Percentiles rank a stretch among this genome's conserved stretches.
Conservation (phyloP, 192 early-diverging fungal genomes). For the Backusella parvicylindrica region DNA sequence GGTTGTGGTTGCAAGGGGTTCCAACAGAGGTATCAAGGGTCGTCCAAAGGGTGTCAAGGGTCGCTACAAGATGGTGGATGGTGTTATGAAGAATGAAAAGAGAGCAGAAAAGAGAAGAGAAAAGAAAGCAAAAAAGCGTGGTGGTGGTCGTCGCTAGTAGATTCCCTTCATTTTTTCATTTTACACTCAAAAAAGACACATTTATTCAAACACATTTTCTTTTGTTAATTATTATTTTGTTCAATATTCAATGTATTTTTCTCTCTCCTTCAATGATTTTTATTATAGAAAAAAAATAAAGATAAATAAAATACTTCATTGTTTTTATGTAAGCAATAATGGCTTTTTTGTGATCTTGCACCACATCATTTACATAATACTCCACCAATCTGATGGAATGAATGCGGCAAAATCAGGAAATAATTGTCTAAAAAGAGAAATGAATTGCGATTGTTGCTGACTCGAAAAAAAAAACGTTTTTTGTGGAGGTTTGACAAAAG, state of each 20-base stretch:
- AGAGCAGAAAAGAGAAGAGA: conserved; percentile 74
- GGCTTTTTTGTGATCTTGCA: background rate
- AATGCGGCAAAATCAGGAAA: background rate
- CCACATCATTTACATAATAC: background rate
- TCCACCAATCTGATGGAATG: background rate
- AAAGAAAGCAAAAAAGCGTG: conserved; percentile 57
- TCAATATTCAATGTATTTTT: conserved; percentile 3
- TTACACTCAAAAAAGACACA: background rate
- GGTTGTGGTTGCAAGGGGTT: conserved; percentile 88
- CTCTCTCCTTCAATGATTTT: background rate
- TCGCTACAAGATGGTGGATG: conserved; percentile 91
- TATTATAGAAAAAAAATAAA: background rate
- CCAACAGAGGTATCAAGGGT: conserved; percentile 81
- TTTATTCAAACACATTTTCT: background rate
- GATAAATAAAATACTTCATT: conserved; percentile 3
- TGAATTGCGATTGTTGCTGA: background rate
- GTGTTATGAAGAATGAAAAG: conserved; percentile 95
- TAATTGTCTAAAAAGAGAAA: background rate
- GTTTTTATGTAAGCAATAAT: background rate
- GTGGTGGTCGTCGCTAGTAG: conserved; percentile 23
- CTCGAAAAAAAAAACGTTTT: background rate
- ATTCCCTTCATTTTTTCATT: background rate
- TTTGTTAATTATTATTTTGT: background rate
- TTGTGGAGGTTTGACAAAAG: background rate
- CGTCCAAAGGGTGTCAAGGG: conserved; percentile 98